Conservation (phyloP, 257 asterid genomes). For the Solanum ahanhuiri region DNA sequence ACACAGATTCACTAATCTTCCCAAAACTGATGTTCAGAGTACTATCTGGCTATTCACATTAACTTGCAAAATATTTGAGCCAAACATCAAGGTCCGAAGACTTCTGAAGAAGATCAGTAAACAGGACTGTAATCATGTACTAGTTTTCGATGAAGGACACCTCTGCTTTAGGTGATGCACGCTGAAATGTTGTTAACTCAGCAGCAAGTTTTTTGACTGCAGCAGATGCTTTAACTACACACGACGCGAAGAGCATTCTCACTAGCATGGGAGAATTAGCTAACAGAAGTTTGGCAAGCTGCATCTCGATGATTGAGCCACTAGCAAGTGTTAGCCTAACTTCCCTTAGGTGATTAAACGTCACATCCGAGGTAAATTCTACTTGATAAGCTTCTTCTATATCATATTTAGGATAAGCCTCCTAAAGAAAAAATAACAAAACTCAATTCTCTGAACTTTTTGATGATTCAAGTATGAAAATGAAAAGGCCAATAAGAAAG, state of each 20-base stretch:
- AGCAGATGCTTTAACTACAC: neutral
- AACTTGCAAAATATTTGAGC: neutral
- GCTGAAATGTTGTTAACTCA: neutral
- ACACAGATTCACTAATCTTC: neutral
- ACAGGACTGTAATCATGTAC: neutral
- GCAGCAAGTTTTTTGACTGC: neutral
- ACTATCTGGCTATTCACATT: neutral
- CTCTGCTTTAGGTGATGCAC: neutral
- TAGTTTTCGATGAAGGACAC: neutral
- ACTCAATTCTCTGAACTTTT: neutral
- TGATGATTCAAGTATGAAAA: neutral
- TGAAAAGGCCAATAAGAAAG: neutral
- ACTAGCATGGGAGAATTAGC: neutral
- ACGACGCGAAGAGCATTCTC: neutral
- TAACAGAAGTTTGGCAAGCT: neutral
- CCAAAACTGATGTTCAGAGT: neutral
- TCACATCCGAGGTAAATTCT: neutral
- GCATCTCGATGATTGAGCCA: constrained; percentile 3
- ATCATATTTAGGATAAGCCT: neutral
- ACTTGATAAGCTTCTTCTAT: neutral
- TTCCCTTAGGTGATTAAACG: neutral
- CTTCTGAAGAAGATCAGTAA: neutral
- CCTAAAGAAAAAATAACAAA: neutral
- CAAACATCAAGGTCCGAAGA: neutral
- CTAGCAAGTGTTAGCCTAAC: neutral